Base-by-base conservation (phyloP, 352 stramenopile genomes). In the Globisporangium camurandrum region DNA sequence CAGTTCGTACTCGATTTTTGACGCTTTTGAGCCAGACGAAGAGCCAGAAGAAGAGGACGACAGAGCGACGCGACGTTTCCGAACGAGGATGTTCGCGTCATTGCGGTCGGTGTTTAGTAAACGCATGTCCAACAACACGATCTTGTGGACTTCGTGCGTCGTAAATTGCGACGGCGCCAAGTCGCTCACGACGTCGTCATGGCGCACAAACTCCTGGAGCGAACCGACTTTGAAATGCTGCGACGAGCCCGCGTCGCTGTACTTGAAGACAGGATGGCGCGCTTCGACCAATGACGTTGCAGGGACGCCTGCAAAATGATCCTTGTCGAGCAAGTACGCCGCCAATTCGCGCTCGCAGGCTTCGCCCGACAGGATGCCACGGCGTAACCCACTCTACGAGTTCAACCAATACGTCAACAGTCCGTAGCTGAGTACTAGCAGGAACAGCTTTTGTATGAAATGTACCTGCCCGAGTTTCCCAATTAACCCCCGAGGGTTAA, bases 101-200 rank as follows among this genome's bases (percentile, higher is more conserved):
- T 99, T 99, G 9, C 97, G 82, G 64, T 99, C 97, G 14, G 94
- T 96, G 67, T 99, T 99, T 46, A 99, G 80, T 30, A 98, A 62
- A 8, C 96, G 92, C 80, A 99, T 98, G 77, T 99, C 97, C 28
- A 99, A 66, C 49, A 99, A 75, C 27, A 97, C 97, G 69, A 99
- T 98, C 66, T 98, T 98, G 71, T 99, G 97, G 17, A 99, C 93
- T 82, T 99, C 83, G 48, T 88, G 78, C 0, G 64, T 56, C 52
- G 62, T 95, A 54, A 94, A 95, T 54, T 96, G 86, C 45, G 75
- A 95, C 34, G 89, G 88, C 37, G 84, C 88, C 9, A 98, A 62
- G 55, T 98, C 94, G 61, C 96, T 96, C 49, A 93, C 96, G 11
- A 96, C 88, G 58, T 97, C 95, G 59, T 97, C 90, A 49, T 96